These are phyloP conservation scores for Heritiera fomes DNA, from an alignment of 345 rosid species.

Conservation along the genomic window DNA sequence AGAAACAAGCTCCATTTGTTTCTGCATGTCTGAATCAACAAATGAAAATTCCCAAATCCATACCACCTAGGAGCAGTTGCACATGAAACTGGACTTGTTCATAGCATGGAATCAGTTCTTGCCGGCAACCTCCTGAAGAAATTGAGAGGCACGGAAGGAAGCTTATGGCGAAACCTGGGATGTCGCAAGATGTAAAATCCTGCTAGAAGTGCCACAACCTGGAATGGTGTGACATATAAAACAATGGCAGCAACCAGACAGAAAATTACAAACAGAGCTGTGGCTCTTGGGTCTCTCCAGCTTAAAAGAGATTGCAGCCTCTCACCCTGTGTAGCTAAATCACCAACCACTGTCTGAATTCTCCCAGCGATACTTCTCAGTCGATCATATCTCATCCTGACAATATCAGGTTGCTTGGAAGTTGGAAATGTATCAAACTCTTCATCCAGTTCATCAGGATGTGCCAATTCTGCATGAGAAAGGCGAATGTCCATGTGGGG, in stretches of 20 bases:
- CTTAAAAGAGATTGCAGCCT: conserved; percentile 84
- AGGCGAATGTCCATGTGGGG: conserved; percentile 96
- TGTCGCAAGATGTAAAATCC: conserved; percentile 83
- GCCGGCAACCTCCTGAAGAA: conserved; percentile 96
- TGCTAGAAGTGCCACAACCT: conserved; percentile 66
- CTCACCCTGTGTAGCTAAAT: conserved; percentile 93
- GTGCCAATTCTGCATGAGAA: conserved; percentile 80
- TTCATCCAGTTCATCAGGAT: conserved; percentile 90
- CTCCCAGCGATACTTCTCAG: conserved; percentile 88
- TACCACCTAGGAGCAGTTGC: conserved; percentile 15
- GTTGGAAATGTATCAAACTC: conserved; percentile 92
- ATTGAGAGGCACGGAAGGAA: conserved; percentile 87
- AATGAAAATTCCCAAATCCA: conserved; percentile 17
- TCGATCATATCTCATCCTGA: conserved; percentile 86
- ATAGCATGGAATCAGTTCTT: conserved; percentile 89
- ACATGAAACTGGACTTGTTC: conserved; percentile 23
- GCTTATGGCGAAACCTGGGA: conserved; percentile 87
- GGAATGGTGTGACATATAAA: conserved; percentile 86
- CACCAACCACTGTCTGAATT: conserved; percentile 94
- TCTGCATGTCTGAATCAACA: conserved; percentile 22
- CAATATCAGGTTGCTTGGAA: conserved; percentile 66
- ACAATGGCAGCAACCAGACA: conserved; percentile 79
- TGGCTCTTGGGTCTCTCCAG: conserved; percentile 97
- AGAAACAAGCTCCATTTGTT: conserved; percentile 29
- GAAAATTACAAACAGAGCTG: conserved; percentile 73